These are phyloP conservation scores for Termitomyces titanicus DNA, from an alignment of 768 basidiomycete genomes.

Conservation along the genomic window DNA sequence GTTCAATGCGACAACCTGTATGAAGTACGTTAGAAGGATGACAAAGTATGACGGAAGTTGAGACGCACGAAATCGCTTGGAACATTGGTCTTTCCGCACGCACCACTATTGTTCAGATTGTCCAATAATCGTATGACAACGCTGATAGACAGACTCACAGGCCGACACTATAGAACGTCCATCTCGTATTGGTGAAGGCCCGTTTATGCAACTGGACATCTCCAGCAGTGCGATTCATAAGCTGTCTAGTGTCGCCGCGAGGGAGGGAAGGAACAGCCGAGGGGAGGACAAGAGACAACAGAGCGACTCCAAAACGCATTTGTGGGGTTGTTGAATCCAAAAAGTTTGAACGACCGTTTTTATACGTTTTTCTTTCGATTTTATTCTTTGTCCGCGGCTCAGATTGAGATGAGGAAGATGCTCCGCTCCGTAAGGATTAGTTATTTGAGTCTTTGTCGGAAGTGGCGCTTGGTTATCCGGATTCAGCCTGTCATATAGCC, in stretches of 20 bases:
- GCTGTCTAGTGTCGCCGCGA: conserved; percentile 26
- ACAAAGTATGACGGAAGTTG: not conserved
- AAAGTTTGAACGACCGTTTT: too few relatives aligned
- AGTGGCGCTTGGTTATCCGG: too few relatives aligned
- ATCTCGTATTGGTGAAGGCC: conserved; percentile 28
- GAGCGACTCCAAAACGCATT: conserved; percentile 21
- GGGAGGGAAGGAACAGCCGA: conserved; percentile 29
- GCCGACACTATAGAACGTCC: conserved; percentile 55
- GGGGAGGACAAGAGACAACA: conserved; percentile 29
- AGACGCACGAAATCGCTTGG: conserved; percentile 41
- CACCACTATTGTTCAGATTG: conserved; percentile 37
- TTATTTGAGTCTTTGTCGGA: too few relatives aligned
- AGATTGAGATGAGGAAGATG: too few relatives aligned
- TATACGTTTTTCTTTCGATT: too few relatives aligned
- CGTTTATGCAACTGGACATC: conserved; percentile 39
- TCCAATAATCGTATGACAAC: not conserved
- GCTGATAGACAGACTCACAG: conserved; percentile 29
- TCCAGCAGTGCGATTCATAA: conserved; percentile 43
- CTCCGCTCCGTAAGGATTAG: too few relatives aligned
- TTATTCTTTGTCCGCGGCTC: too few relatives aligned
- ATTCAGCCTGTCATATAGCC: too few relatives aligned
- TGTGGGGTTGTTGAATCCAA: conserved; percentile 13
- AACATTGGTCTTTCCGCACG: conserved; percentile 42
- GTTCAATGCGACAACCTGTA: conserved; percentile 53
- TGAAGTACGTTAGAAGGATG: not conserved